A percentile compares a stretch with the other conserved stretches of the same genome.
Conservation (phyloP, 768 basidiomycete species). For the Xerocomellus chrysenteron region DNA sequence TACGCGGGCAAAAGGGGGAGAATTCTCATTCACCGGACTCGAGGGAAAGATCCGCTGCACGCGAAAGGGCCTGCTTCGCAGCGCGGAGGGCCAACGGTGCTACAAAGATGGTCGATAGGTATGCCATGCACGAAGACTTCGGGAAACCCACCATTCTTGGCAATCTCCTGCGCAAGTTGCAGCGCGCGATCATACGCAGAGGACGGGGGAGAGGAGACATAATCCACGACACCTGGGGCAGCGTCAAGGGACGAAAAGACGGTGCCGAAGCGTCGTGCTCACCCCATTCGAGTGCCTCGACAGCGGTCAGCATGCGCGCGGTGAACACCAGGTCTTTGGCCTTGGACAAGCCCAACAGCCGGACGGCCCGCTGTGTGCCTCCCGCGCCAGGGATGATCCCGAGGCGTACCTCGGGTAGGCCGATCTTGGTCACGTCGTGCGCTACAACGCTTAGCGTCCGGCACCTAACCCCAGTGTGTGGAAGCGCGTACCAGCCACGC, state of each 20-base stretch:
- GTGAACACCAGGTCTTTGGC: constrained; percentile 90
- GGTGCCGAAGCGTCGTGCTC: background rate
- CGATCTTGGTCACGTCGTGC: constrained; percentile 75
- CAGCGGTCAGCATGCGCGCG: constrained; percentile 62
- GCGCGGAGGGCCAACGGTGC: constrained; percentile 87
- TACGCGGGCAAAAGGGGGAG: background rate
- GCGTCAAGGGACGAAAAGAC: constrained; percentile 2
- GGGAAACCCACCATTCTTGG: constrained; percentile 53
- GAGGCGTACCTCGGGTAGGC: constrained; percentile 75
- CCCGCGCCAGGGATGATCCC: constrained; percentile 92
- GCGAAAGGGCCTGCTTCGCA: constrained; percentile 82
- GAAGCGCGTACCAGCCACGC: constrained; percentile 72
- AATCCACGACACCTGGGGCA: constrained; percentile 74
- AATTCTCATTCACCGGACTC: constrained; percentile 55
- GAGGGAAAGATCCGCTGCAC: constrained; percentile 73
- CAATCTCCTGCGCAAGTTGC: constrained; percentile 64
- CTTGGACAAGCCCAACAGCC: constrained; percentile 73
- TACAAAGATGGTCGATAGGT: constrained; percentile 26
- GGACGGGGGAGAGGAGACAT: constrained; percentile 60
- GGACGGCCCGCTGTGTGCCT: constrained; percentile 80
- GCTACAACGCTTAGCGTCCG: constrained; percentile 36
- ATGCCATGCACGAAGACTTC: background rate
- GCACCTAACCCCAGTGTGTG: background rate
- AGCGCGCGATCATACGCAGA: constrained; percentile 72
- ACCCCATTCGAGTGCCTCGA: constrained; percentile 75